These are phyloP conservation scores for Sordariomycetes sp. DNA, from an alignment of 2,329 filamentous ascomycete species.

Conservation along the genomic window DNA sequence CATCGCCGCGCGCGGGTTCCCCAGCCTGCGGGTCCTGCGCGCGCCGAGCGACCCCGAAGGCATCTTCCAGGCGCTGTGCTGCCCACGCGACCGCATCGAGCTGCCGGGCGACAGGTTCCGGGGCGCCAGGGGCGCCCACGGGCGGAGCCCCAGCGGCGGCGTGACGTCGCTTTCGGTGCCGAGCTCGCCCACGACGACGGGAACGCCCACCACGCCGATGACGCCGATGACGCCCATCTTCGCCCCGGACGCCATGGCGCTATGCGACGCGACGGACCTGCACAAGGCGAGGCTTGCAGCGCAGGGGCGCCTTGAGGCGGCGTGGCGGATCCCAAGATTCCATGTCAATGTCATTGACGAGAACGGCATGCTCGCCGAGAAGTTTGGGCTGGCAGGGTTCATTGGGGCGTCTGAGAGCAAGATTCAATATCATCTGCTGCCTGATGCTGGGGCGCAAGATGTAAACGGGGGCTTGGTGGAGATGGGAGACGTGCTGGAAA, in stretches of 20 bases:
- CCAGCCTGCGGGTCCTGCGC: constrained; percentile 43
- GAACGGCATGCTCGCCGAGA: constrained; percentile 33
- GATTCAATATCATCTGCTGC: constrained; percentile 46
- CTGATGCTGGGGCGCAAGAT: constrained; percentile 42
- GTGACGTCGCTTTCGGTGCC: not conserved
- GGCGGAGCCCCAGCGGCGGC: constrained; percentile 2
- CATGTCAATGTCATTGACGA: constrained; percentile 44
- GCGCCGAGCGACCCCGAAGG: constrained; percentile 58
- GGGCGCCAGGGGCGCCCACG: constrained; percentile 4
- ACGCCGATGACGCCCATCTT: constrained; percentile 21
- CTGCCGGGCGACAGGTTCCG: constrained; percentile 34
- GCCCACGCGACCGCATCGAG: constrained; percentile 41
- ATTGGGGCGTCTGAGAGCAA: constrained; percentile 44
- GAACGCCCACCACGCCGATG: constrained; percentile 9
- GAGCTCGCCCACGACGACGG: constrained; percentile 1
- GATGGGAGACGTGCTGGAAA: constrained; percentile 33
- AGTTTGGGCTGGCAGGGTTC: constrained; percentile 44
- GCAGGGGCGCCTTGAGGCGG: constrained; percentile 49
- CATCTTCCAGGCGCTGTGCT: constrained; percentile 54
- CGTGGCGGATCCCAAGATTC: constrained; percentile 38
- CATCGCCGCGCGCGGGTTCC: constrained; percentile 50
- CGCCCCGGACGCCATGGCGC: constrained; percentile 9
- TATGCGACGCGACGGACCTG: constrained; percentile 27
- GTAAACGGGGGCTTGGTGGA: constrained; percentile 42
- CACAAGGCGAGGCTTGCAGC: constrained; percentile 45